These are phyloP conservation scores for Ogataea sp. DNA, from an alignment of 805 yeast species.

Conservation along the genomic window DNA sequence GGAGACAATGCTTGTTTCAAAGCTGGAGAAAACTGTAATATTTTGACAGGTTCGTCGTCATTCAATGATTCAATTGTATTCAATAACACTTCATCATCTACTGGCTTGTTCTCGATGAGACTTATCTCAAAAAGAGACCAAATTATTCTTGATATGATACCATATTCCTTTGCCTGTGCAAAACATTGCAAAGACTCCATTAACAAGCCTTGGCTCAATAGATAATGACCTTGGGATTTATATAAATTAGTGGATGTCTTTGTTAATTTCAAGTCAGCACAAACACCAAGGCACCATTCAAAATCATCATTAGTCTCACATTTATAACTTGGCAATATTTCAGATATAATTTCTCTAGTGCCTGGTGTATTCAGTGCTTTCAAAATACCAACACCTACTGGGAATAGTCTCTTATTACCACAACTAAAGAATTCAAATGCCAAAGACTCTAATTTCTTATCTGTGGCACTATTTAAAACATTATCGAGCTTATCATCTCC, in stretches of 20 bases:
- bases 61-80: slow-evolving; percentile 9
- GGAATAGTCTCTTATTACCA: slow-evolving; percentile 40
- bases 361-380: slow-evolving; percentile 36
- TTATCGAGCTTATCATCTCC: slow-evolving; percentile 4
- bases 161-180: slow-evolving; percentile 53
- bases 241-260: slow-evolving; percentile 49
- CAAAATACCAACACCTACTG: slow-evolving; percentile 63
- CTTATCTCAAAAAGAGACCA: slow-evolving; percentile 61
- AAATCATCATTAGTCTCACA: slow-evolving; percentile 65
- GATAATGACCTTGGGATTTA: slow-evolving; percentile 38
- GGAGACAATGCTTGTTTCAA: slow-evolving; percentile 67
- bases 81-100: slow-evolving; percentile 41
- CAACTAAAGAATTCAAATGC: slow-evolving; percentile 43
- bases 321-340: slow-evolving; percentile 51
- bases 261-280: slow-evolving; percentile 59
- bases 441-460: slow-evolving; percentile 40
- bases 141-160: slow-evolving; percentile 38
- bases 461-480: slow-evolving; percentile 4
- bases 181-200: slow-evolving; percentile 59
- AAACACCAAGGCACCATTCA: slow-evolving; percentile 69
- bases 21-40: slow-evolving; percentile 38
- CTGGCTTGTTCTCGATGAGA: slow-evolving; percentile 40
- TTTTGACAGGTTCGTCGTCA: slow-evolving; percentile 3
- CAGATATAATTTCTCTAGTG: slow-evolving; percentile 39
- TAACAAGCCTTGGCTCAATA: slow-evolving; percentile 22